Evolutionary conservation across 257 asterid genomes (phyloP), one percentile per base, ranked within the genome.

Genomic region (Solanum gandarillasii): DNA sequence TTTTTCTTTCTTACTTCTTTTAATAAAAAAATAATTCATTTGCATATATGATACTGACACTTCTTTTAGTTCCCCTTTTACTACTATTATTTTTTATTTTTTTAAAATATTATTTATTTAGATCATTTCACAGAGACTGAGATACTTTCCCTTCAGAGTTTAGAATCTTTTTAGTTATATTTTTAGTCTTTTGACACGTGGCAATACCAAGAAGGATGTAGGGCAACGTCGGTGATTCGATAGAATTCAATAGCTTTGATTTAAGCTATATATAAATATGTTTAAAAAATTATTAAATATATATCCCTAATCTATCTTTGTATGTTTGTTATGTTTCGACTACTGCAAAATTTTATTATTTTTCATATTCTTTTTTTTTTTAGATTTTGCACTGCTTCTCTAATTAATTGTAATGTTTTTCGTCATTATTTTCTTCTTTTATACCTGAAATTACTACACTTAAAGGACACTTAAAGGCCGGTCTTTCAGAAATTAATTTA

Each of bases 1-100:
- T 27, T 36, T 83, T 72, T 31, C 27, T 12, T 41, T 29, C 18
- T 72, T 38, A n/a, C 27, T 72, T 74, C 36, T 27, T 72, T 67
- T 29, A 36, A 67, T 43, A 52, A 14, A 39, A 39, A 25, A 62
- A 84, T 38, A 60, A 67, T 67, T 85, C 52, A 75, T 41, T 76
- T 32, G 58, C 84, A 62, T 31, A 31, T 29, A 29, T 60, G 88
- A 74, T 7, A 71, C 87, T 67, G 87, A 85, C 87, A 85, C 82
- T 67, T 85, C 65, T 67, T 72, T 67, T 43, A 43, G 27, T 79
- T 67, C 31, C 41, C 31, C 81, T 62, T 36, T 85, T 67, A 84
- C n/a, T 2, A 83, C 46, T 34, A 73, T 23, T 73, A 18, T 9
- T 32, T 27, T 12, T 23, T 21, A n/a, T 5, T 21, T 41, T 11